Conservation (phyloP, 768 basidiomycete genomes). For the Mycena polygramma region DNA sequence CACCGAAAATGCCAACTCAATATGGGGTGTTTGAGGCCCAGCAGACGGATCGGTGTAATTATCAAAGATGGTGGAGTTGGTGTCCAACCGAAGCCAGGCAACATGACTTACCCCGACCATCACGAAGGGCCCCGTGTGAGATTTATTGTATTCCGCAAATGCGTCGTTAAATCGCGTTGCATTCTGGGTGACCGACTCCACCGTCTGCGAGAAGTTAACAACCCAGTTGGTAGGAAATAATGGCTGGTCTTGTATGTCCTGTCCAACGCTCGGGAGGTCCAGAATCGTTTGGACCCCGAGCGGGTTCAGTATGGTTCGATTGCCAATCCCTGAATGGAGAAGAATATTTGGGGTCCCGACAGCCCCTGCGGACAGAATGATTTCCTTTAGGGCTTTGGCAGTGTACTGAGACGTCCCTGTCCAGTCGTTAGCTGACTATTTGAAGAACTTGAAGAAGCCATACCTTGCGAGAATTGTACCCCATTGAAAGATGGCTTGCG, state of each 20-base stretch:
- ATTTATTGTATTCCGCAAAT: conserved; percentile 1
- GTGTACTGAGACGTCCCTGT: conserved; percentile 1
- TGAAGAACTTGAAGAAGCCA: background rate
- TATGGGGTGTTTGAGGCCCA: background rate
- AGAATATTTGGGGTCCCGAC: conserved; percentile 5
- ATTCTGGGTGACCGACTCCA: background rate
- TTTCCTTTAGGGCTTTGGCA: background rate
- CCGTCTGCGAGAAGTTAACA: background rate
- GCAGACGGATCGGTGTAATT: conserved; percentile 40
- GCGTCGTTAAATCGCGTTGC: conserved; percentile 5
- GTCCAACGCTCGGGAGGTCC: background rate
- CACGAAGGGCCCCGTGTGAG: background rate
- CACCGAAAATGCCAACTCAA: background rate
- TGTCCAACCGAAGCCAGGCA: background rate
- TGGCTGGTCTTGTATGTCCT: background rate
- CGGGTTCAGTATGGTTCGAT: background rate
- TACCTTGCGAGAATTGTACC: conserved; percentile 28
- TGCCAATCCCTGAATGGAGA: background rate
- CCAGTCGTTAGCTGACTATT: background rate
- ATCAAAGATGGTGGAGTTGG: conserved; percentile 1
- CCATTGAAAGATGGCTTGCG: background rate
- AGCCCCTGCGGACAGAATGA: background rate
- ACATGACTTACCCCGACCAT: background rate
- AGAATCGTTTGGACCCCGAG: background rate
- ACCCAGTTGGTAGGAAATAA: background rate